These are phyloP conservation scores for Ceratocystis variospora DNA, from an alignment of 2,329 filamentous ascomycete genomes.

Conservation along the genomic window DNA sequence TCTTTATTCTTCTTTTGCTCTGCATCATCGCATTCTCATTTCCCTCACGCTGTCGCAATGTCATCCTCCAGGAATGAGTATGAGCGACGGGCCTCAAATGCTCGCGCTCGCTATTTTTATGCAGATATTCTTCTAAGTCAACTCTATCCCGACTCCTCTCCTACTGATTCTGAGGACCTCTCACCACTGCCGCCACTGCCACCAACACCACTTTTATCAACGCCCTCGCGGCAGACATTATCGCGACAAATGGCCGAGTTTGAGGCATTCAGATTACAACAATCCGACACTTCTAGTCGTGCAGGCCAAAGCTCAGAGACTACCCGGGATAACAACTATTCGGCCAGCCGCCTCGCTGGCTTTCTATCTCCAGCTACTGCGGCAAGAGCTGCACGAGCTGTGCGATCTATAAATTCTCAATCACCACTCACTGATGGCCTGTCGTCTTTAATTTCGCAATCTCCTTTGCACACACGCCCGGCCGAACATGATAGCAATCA, in stretches of 20 bases:
- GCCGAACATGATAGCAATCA: background rate
- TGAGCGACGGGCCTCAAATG: background rate
- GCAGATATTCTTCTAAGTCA: background rate
- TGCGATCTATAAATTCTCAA: background rate
- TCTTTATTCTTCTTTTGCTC: background rate
- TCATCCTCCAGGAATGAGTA: background rate
- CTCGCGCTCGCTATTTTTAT: background rate
- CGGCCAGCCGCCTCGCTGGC: background rate
- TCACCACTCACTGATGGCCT: background rate
- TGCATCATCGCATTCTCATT: background rate
- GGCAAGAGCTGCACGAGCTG: background rate
- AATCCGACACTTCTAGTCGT: background rate
- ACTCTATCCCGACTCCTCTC: background rate
- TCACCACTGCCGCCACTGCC: background rate
- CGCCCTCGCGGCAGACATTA: background rate
- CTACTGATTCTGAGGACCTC: background rate
- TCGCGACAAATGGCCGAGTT: background rate
- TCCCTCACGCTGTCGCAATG: background rate
- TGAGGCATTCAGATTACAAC: background rate
- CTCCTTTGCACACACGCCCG: background rate
- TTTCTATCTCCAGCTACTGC: background rate
- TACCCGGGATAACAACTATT: background rate
- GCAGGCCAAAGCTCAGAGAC: background rate
- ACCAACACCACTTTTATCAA: background rate
- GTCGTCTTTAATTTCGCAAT: background rate